Base-by-base conservation (phyloP, 2,329 filamentous ascomycete genomes). In the Colletotrichum destructivum region DNA sequence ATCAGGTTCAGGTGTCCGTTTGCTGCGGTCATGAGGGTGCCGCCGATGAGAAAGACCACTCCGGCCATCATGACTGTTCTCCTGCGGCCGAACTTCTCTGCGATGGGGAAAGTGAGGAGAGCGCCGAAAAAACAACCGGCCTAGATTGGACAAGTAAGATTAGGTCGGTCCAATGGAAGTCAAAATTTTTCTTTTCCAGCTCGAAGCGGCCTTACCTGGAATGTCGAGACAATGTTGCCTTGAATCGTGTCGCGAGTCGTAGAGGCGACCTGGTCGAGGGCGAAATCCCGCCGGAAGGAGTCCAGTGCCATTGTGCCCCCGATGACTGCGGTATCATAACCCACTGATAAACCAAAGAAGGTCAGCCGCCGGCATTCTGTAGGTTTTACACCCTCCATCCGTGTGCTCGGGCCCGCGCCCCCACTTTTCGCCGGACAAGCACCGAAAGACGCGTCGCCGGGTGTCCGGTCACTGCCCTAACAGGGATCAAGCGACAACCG, bases 1-100 rank as follows among this genome's bases (percentile, higher is more conserved):
- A 88, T 79, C 77, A 83, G 73, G 71, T 75, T 77, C 42, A 84
- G 75, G 26, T 73, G 75, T 2, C 82, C 82, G 44, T 76, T 75
- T 0, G 79, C 76, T 40, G 77, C 78, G 3, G 79, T 81, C 80
- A 81, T 81, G 23, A 82, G 75, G 8, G 77, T 76, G 46, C 78
- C 81, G 31, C 81, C 83, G 59, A 81, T 62, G 38, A 80, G 76
- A 74, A 87, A 88, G 57, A 86, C 78, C 6, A 79, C 68, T 9
- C 82, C 80, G 4, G 85, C 84, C 26, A 84, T 74, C 69, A 87
- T 82, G 72, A 88, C 82, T 18, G 84, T 84, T 67, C 80, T 82
- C 68, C 81, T 84, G 9, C 86, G 84, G 26, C 86, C 86, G 74
- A 83, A 82, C 66, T 80, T 82, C 65, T 88, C 86, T 4, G 83